Evolutionary conservation across 108 stramenopile genomes (phyloP).

Genomic region (Skeletonema costatum): DNA sequence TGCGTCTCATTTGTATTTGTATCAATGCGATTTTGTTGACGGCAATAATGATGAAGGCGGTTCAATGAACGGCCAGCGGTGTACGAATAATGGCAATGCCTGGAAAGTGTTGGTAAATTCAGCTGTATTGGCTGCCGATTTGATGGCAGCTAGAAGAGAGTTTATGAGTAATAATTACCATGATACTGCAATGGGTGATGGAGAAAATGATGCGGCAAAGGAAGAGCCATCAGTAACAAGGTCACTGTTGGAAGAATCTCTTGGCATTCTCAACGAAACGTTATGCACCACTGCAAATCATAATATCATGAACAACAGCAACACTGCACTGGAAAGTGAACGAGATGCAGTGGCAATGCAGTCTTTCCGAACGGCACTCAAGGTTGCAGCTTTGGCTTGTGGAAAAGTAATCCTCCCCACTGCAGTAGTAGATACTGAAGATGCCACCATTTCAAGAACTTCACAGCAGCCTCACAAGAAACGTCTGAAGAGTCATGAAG

Average conservation of each 20-base stretch:
- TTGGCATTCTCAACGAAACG: constrained; percentile 19
- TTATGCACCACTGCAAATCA: neutral
- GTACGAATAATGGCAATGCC: neutral
- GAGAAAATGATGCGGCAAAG: neutral
- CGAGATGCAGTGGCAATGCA: constrained; percentile 33
- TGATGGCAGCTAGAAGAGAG: constrained; percentile 11
- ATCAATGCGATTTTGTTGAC: neutral
- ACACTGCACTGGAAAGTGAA: neutral
- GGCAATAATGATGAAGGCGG: neutral
- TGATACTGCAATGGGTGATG: neutral
- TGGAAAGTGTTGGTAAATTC: constrained; percentile 38
- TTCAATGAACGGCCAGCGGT: neutral
- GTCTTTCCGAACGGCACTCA: constrained; percentile 34
- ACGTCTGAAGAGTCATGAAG: neutral
- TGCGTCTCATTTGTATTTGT: constrained; percentile 32
- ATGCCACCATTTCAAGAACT: neutral
- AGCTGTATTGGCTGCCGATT: constrained; percentile 26
- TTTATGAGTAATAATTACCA: neutral
- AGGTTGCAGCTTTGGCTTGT: constrained; percentile 38
- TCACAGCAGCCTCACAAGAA: neutral
- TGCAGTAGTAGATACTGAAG: neutral
- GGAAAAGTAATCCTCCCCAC: constrained; percentile 35
- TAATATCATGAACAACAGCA: neutral
- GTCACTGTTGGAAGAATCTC: constrained; percentile 10
- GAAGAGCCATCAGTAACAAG: neutral